Percentiles rank a stretch among this genome's conserved stretches.
These are phyloP conservation scores for Metarhizium guizhouense DNA, from an alignment of 2,329 filamentous ascomycete genomes.

Conservation along the genomic window DNA sequence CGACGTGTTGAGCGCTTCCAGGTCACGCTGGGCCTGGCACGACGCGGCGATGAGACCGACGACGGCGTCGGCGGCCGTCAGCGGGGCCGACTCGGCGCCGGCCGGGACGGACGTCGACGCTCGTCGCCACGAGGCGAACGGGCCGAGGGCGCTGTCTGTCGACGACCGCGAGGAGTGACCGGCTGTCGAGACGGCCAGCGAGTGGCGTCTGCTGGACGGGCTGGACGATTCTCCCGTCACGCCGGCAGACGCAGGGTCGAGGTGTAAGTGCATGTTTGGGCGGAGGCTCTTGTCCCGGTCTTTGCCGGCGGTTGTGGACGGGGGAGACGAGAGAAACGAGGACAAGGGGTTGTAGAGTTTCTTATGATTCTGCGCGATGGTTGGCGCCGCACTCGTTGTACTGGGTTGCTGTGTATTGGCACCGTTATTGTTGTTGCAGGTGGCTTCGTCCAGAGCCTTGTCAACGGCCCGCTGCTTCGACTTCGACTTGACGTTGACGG, in stretches of 20 bases:
- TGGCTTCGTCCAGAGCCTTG: neutral
- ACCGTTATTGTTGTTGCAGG: neutral
- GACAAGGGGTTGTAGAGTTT: neutral
- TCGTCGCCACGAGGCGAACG: neutral
- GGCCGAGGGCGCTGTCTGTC: neutral
- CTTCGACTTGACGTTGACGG: neutral
- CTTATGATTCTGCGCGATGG: neutral
- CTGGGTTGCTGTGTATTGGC: neutral
- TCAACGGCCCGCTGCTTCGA: neutral
- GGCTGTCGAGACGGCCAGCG: neutral
- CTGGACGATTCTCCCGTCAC: neutral
- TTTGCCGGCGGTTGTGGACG: neutral
- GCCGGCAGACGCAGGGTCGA: neutral
- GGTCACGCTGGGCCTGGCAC: conserved; percentile 6
- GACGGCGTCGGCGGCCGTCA: conserved; percentile 5
- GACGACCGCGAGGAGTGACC: neutral
- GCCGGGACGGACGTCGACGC: neutral
- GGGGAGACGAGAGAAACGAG: neutral
- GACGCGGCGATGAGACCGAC: conserved; percentile 13
- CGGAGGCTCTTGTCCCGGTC: neutral
- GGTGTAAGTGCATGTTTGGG: neutral
- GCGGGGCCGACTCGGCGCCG: conserved; percentile 5
- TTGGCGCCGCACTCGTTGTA: neutral
- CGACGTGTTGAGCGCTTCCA: conserved; percentile 1
- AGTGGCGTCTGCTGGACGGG: neutral